Evolutionary conservation across 148 eudicot genomes (phyloP).

Genomic region (Camellia granthamiana): DNA sequence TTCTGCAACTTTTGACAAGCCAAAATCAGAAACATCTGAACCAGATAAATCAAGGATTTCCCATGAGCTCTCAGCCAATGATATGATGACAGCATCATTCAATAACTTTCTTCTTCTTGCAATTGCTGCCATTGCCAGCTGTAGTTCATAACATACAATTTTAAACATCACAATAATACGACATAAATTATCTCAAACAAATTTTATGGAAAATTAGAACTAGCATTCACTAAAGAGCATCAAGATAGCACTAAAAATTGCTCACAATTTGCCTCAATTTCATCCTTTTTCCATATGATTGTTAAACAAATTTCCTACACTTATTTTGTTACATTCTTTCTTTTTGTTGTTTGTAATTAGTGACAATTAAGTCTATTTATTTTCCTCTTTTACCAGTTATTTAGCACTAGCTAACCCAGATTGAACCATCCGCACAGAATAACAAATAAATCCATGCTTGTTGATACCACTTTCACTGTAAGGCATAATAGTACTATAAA

Average conservation of each 20-base stretch:
- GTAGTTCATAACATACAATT: slow-evolving; percentile 16
- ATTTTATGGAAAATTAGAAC: not conserved
- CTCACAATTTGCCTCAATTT: not conserved
- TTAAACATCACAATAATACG: not conserved
- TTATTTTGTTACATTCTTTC: not conserved
- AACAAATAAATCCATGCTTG: not conserved
- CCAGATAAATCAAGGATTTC: slow-evolving; percentile 74
- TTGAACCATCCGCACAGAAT: not conserved
- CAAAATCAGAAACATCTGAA: slow-evolving; percentile 81
- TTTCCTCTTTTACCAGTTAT: too few species aligned
- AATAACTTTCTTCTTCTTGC: slow-evolving; percentile 79
- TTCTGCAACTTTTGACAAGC: slow-evolving; percentile 62
- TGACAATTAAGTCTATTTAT: too few species aligned
- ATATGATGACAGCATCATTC: slow-evolving; percentile 56
- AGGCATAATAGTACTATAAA: not conserved
- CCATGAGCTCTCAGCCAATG: slow-evolving; percentile 82
- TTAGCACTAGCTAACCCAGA: not conserved
- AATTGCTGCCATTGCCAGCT: slow-evolving; percentile 81
- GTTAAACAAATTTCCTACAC: not conserved
- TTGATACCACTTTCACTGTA: not conserved
- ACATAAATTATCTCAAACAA: not conserved
- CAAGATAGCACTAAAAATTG: not conserved
- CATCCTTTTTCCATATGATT: not conserved
- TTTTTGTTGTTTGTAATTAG: too few species aligned
- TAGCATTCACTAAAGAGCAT: not conserved